Evolutionary conservation across 805 yeast species (phyloP).

Genomic region (Saccharomycopsis fermentans): DNA sequence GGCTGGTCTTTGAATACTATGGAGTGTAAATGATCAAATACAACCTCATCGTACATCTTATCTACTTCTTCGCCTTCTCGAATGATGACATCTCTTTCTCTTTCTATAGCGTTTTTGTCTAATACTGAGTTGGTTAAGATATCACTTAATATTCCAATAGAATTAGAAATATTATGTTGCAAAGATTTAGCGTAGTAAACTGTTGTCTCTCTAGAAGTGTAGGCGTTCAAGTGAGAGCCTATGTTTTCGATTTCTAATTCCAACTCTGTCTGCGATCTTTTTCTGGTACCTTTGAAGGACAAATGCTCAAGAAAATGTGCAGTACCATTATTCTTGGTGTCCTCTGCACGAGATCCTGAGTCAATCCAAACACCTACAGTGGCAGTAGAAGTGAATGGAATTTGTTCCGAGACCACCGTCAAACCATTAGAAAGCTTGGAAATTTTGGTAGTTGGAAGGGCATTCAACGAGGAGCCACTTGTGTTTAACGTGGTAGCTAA

Average conservation of each 20-base stretch:
- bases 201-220: slow-evolving; percentile 94
- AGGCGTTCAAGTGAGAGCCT: slow-evolving; percentile 97
- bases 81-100: slow-evolving; percentile 91
- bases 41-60: slow-evolving; percentile 96
- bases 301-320: slow-evolving; percentile 96
- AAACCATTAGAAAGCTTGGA: slow-evolving; percentile 82
- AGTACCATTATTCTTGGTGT: slow-evolving; percentile 75
- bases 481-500: not conserved
- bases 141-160: slow-evolving; percentile 83
- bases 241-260: slow-evolving; percentile 93
- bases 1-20: slow-evolving; percentile 87
- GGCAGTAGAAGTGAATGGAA: slow-evolving; percentile 86
- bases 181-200: slow-evolving; percentile 91
- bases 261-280: slow-evolving; percentile 67
- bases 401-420: slow-evolving; percentile 83
- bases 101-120: slow-evolving; percentile 78
- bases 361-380: slow-evolving; percentile 98
- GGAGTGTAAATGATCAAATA: slow-evolving; percentile 92
- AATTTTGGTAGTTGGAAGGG: slow-evolving; percentile 43
- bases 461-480: slow-evolving; percentile 16
- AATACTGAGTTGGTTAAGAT: slow-evolving; percentile 78
- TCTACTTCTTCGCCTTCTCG: slow-evolving; percentile 97
- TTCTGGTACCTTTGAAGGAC: slow-evolving; percentile 88
- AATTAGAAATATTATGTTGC: slow-evolving; percentile 66
- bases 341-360: slow-evolving; percentile 97